Evolutionary conservation across 345 rosid species (phyloP).

Genomic region (Boechera retrofracta): DNA sequence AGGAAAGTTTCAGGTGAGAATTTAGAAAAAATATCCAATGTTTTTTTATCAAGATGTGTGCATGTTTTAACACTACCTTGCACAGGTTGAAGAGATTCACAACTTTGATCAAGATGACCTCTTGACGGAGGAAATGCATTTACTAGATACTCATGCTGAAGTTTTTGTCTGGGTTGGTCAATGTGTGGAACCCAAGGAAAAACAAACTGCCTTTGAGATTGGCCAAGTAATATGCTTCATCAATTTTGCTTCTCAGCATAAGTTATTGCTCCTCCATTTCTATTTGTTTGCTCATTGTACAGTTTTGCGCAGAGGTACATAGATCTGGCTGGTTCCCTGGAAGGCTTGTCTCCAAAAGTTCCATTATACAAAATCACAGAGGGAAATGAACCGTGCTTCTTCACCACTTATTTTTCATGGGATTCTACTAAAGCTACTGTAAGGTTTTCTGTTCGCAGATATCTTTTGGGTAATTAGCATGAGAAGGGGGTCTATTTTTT

Average conservation of each 20-base stretch:
- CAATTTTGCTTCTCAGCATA: constrained; percentile 19
- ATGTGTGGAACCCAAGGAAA: constrained; percentile 78
- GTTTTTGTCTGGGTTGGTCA: constrained; percentile 99
- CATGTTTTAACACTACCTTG: constrained; percentile 39
- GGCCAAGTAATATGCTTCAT: constrained; percentile 73
- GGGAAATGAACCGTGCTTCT: constrained; percentile 97
- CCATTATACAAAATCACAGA: constrained; percentile 91
- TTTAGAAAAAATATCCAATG: constrained; percentile 28
- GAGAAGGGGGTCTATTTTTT: constrained; percentile 21
- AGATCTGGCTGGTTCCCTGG: constrained; percentile 75
- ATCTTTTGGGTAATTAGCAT: constrained; percentile 9
- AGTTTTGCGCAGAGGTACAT: constrained; percentile 75
- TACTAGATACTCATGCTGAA: constrained; percentile 94
- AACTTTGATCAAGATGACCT: constrained; percentile 95
- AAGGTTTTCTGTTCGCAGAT: constrained; percentile 39
- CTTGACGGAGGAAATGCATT: constrained; percentile 86
- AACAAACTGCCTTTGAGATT: constrained; percentile 86
- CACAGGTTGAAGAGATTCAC: constrained; percentile 93
- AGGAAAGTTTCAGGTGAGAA: constrained; percentile 96
- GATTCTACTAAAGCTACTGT: constrained; percentile 83
- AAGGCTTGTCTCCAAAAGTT: constrained; percentile 80
- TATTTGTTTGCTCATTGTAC: constrained; percentile 32
- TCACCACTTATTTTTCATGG: constrained; percentile 89
- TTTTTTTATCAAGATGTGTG: constrained; percentile 25
- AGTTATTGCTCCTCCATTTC: constrained; percentile 21